phyloP scores from a whole-genome alignment of 164 flowering plant species.

The Cinnamomum chago region DNA sequence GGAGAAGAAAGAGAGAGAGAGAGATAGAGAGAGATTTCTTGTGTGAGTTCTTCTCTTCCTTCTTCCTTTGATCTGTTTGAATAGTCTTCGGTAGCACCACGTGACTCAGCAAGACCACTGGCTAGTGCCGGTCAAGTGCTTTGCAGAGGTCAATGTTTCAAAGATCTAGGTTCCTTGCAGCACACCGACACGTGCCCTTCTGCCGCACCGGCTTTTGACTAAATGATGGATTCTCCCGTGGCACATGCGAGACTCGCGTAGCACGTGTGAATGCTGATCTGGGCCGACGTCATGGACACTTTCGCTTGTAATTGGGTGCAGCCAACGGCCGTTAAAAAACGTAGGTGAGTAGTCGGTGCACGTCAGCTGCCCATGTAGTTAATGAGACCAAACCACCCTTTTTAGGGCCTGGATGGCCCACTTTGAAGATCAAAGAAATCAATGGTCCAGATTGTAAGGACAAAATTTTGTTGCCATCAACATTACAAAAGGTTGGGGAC shows the following conservation, averaged over 20 bases:
- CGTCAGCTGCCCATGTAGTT: background rate
- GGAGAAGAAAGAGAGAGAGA: background rate
- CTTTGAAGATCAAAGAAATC: background rate
- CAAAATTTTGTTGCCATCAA: background rate
- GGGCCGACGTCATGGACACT: conserved; percentile 9
- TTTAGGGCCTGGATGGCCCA: background rate
- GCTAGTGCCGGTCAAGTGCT: conserved; percentile 5
- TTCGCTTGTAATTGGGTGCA: background rate
- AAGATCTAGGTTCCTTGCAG: conserved; percentile 1
- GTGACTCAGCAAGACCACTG: conserved; percentile 20
- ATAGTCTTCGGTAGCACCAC: background rate
- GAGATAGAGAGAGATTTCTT: background rate
- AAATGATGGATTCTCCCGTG: conserved; percentile 14
- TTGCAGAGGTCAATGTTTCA: conserved; percentile 24
- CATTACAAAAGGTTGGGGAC: background rate
- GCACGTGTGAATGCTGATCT: conserved; percentile 5
- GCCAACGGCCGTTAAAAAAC: background rate
- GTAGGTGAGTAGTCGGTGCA: background rate
- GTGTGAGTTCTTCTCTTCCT: background rate
- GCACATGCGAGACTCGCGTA: conserved; percentile 18
- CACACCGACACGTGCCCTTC: conserved; percentile 25
- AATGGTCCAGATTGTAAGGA: background rate
- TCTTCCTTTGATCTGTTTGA: background rate
- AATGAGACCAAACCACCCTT: background rate
- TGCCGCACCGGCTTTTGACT: conserved; percentile 41